phyloP scores from a whole-genome alignment of 2,329 filamentous ascomycete genomes.

The Xylaria sp. region DNA sequence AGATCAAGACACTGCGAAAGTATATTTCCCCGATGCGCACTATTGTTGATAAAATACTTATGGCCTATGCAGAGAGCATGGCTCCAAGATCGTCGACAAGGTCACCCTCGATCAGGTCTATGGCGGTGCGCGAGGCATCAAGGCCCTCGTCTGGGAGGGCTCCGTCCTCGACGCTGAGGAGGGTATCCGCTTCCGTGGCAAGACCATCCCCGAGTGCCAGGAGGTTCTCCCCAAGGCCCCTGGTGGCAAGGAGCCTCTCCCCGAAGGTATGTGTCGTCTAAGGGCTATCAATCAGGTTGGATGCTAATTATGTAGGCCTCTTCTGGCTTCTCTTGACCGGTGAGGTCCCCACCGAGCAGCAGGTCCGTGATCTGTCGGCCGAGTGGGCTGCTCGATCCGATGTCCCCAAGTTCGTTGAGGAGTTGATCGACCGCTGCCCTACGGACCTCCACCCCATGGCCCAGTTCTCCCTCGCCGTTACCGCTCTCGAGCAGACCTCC shows the following conservation, averaged over 20 bases:
- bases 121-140: constrained; percentile 98
- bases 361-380: constrained; percentile 96
- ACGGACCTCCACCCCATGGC: constrained; percentile 99
- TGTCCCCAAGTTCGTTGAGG: constrained; percentile 97
- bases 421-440: constrained; percentile 99
- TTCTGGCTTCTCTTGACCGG: constrained; percentile 99
- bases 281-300: constrained; percentile 5
- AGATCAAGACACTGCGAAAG: constrained; percentile 99
- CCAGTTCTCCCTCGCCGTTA: constrained; percentile 97
- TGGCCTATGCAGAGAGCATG: constrained; percentile 76
- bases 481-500: constrained; percentile 97
- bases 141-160: constrained; percentile 98
- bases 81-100: constrained; percentile 95
- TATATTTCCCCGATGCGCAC: constrained; percentile 60
- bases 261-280: constrained; percentile 73
- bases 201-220: constrained; percentile 99
- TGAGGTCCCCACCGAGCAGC: constrained; percentile 96
- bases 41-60: constrained; percentile 43
- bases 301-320: constrained; percentile 65
- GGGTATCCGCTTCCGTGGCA: constrained; percentile 99
- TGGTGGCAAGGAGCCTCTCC: constrained; percentile 95
- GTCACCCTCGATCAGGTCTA: constrained; percentile 99
- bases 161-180: constrained; percentile 98
- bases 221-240: constrained; percentile 96
- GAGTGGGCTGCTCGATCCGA: constrained; percentile 99